These are phyloP conservation scores for Mortierella hygrophila DNA, from an alignment of 192 early-diverging fungal genomes.

Conservation along the genomic window DNA sequence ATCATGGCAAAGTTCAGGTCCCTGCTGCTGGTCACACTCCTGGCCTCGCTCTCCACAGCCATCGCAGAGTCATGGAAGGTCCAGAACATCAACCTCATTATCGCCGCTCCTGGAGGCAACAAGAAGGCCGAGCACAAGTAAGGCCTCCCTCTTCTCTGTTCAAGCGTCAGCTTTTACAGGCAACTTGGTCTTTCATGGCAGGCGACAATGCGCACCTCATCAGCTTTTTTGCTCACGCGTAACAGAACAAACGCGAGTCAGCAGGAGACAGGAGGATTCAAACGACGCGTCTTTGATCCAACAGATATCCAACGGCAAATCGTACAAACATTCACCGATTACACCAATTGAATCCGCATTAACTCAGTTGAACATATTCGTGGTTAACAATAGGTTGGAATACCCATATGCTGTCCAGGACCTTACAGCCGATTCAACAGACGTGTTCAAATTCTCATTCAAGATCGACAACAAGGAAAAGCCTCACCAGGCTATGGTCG, in stretches of 20 bases:
- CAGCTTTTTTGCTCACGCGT: background rate
- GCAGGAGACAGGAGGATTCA: background rate
- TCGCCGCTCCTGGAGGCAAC: slow-evolving; percentile 25
- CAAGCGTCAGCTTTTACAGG: background rate
- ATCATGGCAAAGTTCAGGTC: slow-evolving; percentile 49
- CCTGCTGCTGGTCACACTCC: slow-evolving; percentile 30
- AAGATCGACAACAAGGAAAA: slow-evolving; percentile 47
- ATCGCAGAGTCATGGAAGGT: slow-evolving; percentile 46
- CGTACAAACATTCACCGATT: background rate
- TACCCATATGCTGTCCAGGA: slow-evolving; percentile 30
- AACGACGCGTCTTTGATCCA: background rate
- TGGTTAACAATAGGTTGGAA: slow-evolving; percentile 21
- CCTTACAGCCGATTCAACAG: slow-evolving; percentile 24
- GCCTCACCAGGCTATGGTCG: slow-evolving; percentile 53
- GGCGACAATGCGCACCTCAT: background rate
- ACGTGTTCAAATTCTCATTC: slow-evolving; percentile 44
- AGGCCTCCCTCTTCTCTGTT: background rate
- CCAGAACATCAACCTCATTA: slow-evolving; percentile 36
- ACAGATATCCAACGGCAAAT: background rate
- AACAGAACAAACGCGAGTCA: background rate
- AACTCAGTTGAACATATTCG: background rate
- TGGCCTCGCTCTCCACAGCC: slow-evolving; percentile 41
- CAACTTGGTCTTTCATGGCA: background rate
- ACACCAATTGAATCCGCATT: background rate
- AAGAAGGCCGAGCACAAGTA: slow-evolving; percentile 50